These are phyloP conservation scores for Leccinum discolor DNA, from an alignment of 1,284 basidiomycete genomes.

Conservation along the genomic window DNA sequence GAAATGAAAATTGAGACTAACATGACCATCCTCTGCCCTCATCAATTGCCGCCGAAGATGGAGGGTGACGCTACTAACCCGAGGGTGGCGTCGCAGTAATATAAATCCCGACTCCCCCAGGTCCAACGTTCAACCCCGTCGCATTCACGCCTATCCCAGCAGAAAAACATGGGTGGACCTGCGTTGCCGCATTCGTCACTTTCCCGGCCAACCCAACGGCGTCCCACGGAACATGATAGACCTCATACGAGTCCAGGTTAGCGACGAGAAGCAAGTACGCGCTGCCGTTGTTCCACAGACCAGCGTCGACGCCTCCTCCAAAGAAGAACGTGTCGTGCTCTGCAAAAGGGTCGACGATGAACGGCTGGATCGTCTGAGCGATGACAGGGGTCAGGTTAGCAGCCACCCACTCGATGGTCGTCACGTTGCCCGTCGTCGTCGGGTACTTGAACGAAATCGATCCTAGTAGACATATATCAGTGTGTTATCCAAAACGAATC, in stretches of 20 bases:
- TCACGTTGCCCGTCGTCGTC: constrained; percentile 17
- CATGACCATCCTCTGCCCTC: no score
- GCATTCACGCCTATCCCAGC: constrained; percentile 11
- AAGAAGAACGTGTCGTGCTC: constrained; percentile 8
- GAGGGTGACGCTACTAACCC: background rate
- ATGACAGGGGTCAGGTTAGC: constrained; percentile 7
- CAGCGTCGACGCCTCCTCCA: constrained; percentile 18
- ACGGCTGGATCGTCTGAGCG: constrained; percentile 16
- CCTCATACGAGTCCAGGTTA: constrained; percentile 7
- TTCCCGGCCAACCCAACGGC: constrained; percentile 14
- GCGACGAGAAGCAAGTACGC: constrained; percentile 22
- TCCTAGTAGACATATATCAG: constrained; percentile 11
- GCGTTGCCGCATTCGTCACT: constrained; percentile 20
- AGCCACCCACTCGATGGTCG: constrained; percentile 27
- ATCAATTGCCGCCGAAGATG: background rate
- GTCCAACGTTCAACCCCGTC: constrained; percentile 21
- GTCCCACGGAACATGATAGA: constrained; percentile 19
- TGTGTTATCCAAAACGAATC: no score
- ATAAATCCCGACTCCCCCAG: constrained; percentile 27
- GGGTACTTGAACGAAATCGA: constrained; percentile 32
- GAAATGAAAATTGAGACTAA: no score
- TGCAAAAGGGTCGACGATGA: constrained; percentile 15
- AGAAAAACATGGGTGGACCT: constrained; percentile 18
- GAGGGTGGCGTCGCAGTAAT: background rate
- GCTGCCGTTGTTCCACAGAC: constrained; percentile 25